Evolutionary conservation across 768 basidiomycete genomes (phyloP).

Genomic region (Tremella yokohamensis): DNA sequence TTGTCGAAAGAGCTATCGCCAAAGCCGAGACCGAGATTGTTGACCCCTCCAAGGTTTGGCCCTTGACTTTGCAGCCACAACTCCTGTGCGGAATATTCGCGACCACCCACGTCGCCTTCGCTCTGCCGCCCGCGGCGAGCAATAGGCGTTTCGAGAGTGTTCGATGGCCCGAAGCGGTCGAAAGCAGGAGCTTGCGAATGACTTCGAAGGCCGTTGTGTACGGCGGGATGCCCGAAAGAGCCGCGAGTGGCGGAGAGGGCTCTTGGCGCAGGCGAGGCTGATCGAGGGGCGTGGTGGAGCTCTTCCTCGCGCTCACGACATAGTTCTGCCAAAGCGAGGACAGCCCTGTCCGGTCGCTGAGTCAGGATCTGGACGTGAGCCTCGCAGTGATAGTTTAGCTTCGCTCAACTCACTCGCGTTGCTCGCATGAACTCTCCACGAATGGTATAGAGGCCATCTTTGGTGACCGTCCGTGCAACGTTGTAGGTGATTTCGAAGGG

Average conservation of each 20-base stretch:
- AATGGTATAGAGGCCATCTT: conserved; percentile 91
- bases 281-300: conserved; percentile 51
- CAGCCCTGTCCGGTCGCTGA: conserved; percentile 72
- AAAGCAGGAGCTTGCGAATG: conserved; percentile 41
- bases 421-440: conserved; percentile 59
- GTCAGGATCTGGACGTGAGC: conserved; percentile 63
- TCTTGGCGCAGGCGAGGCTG: conserved; percentile 47
- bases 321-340: conserved; percentile 76
- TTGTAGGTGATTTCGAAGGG: conserved; percentile 97
- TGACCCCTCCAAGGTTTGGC: conserved; percentile 38
- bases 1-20: conserved; percentile 16
- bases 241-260: conserved; percentile 34
- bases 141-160: conserved; percentile 26
- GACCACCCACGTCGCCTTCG: conserved; percentile 20
- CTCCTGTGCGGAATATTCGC: conserved; percentile 45
- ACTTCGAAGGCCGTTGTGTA: conserved; percentile 32
- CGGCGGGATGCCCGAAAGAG: conserved; percentile 27
- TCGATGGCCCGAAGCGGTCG: conserved; percentile 35
- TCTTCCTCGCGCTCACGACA: conserved; percentile 77
- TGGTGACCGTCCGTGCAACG: conserved; percentile 92
- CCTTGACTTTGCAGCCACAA: conserved; percentile 48
- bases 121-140: conserved; percentile 32
- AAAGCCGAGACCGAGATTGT: conserved; percentile 34
- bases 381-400: neutral
- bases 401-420: conserved; percentile 52